These are phyloP conservation scores for Kazachstania sp. DNA, from an alignment of 1,139 yeast genomes.

Conservation along the genomic window DNA sequence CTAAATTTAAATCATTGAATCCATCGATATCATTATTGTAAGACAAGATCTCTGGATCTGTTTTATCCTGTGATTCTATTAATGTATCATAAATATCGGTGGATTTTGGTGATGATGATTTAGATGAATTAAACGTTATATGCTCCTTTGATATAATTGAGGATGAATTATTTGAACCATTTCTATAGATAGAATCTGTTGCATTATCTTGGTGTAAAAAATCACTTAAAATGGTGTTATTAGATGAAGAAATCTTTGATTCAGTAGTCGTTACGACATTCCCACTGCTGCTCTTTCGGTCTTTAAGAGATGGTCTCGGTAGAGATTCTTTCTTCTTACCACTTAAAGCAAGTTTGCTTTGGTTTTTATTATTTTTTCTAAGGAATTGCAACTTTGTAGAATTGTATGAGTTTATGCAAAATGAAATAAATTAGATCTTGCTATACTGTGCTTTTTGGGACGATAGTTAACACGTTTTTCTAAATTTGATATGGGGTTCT, in stretches of 20 bases:
- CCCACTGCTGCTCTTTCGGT: too few relatives aligned
- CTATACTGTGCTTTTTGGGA: too few relatives aligned
- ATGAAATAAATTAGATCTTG: not conserved
- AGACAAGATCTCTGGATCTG: not conserved
- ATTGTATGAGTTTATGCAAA: not conserved
- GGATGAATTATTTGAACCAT: not conserved
- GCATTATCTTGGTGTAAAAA: not conserved
- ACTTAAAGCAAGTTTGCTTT: not conserved
- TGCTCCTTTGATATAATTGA: not conserved
- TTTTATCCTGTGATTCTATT: not conserved
- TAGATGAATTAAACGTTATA: not conserved
- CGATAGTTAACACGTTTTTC: too few relatives aligned
- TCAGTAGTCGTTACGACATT: too few relatives aligned
- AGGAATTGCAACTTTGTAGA: not conserved
- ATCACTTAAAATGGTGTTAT: not conserved
- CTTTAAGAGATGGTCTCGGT: too few relatives aligned
- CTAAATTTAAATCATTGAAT: too few relatives aligned
- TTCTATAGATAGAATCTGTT: not conserved
- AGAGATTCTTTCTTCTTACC: not conserved
- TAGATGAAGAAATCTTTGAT: not conserved
- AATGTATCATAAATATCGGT: not conserved
- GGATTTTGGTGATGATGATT: not conserved
- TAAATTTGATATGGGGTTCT: too few relatives aligned
- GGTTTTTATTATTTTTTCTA: not conserved
- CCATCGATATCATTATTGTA: too few relatives aligned